Conservation (phyloP, 805 yeast genomes). For the Candida sithepensis region DNA sequence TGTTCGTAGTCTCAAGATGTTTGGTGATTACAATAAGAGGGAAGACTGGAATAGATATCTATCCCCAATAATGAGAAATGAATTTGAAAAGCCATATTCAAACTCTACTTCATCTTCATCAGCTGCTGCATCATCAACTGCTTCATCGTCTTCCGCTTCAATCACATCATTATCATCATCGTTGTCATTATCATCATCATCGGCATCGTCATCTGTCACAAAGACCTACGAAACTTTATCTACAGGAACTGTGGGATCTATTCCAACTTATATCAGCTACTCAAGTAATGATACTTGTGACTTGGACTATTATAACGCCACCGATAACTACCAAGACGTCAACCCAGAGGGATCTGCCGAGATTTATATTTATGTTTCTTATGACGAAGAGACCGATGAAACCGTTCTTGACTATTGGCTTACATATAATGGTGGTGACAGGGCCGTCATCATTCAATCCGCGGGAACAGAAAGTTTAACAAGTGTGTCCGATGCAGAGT, state of each 20-base stretch:
- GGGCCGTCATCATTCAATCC: neutral
- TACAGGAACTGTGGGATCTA: neutral
- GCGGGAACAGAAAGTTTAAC: neutral
- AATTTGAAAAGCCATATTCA: neutral
- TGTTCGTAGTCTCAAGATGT: conserved; percentile 6
- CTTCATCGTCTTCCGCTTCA: neutral
- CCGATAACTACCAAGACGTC: neutral
- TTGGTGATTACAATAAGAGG: conserved; percentile 7
- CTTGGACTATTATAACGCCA: neutral
- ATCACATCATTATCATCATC: neutral
- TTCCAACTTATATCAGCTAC: neutral
- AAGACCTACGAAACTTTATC: no score
- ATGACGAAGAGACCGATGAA: neutral
- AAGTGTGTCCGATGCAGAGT: neutral
- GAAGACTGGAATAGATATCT: conserved; percentile 12
- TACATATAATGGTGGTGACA: neutral
- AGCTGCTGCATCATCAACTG: neutral
- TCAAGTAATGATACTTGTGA: neutral
- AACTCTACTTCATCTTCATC: neutral
- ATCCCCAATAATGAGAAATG: conserved; percentile 3
- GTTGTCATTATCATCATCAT: neutral
- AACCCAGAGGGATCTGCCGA: neutral
- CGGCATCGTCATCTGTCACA: neutral
- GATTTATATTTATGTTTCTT: neutral
- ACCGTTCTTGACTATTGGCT: neutral